Conservation (phyloP, 805 yeast genomes). For the Candida multigemmis region DNA sequence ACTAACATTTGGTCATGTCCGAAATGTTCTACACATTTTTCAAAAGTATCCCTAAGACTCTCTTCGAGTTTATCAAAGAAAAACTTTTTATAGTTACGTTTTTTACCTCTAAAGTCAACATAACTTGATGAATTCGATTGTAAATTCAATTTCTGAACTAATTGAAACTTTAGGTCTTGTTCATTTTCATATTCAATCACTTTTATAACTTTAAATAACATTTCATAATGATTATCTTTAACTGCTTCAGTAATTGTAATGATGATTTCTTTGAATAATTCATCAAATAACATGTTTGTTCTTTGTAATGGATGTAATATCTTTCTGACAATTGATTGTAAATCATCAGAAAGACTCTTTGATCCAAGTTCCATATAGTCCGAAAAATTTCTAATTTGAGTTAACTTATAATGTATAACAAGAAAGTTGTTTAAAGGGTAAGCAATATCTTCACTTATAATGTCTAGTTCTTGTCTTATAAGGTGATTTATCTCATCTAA, state of each 20-base stretch:
- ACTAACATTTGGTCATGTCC: slow-evolving; percentile 44
- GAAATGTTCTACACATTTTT: slow-evolving; percentile 50
- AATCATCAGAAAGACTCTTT: slow-evolving; percentile 44
- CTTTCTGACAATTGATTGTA: slow-evolving; percentile 53
- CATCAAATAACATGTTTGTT: slow-evolving; percentile 52
- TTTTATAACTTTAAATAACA: slow-evolving; percentile 65
- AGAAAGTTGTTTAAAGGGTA: slow-evolving; percentile 48
- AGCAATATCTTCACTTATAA: slow-evolving; percentile 22
- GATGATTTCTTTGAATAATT: slow-evolving; percentile 54
- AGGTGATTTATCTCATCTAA: slow-evolving; percentile 41
- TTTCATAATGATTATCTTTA: slow-evolving; percentile 55
- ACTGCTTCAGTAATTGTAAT: slow-evolving; percentile 64
- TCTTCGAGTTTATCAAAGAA: slow-evolving; percentile 51
- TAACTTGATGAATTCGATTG: slow-evolving; percentile 11
- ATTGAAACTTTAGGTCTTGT: slow-evolving; percentile 52
- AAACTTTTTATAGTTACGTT: slow-evolving; percentile 53
- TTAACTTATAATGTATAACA: slow-evolving; percentile 60
- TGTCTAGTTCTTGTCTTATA: slow-evolving; percentile 35
- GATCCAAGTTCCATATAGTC: slow-evolving; percentile 65
- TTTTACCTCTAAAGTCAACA: slow-evolving; percentile 19
- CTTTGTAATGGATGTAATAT: slow-evolving; percentile 41
- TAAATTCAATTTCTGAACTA: slow-evolving; percentile 22
- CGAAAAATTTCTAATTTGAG: slow-evolving; percentile 64
- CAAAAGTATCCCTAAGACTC: slow-evolving; percentile 59
- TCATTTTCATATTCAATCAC: slow-evolving; percentile 73